Percentiles rank a stretch among this genome's conserved stretches.
Conservation (phyloP, 192 early-diverging fungal genomes). For the Paraglomus brasilianum region DNA sequence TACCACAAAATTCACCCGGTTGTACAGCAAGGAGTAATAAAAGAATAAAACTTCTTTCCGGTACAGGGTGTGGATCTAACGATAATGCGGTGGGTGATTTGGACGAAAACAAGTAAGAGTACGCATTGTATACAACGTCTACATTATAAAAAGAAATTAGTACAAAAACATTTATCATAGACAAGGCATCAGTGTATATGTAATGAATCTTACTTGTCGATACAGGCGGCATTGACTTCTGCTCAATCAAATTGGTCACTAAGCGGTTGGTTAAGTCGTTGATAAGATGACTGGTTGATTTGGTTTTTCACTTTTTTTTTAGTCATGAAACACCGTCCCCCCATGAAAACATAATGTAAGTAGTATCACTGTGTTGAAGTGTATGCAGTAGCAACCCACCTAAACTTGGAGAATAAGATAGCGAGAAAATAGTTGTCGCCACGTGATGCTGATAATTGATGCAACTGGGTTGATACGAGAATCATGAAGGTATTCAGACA, state of each 20-base stretch:
- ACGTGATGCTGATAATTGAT: slow-evolving; percentile 37
- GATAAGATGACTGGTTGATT: neutral
- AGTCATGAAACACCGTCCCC: too few species aligned
- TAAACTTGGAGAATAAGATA: slow-evolving; percentile 57
- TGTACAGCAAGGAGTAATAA: slow-evolving; percentile 54
- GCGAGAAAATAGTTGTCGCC: slow-evolving; percentile 66
- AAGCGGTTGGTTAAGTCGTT: slow-evolving; percentile 28
- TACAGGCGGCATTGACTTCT: slow-evolving; percentile 44
- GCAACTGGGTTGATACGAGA: slow-evolving; percentile 62
- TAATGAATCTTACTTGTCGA: slow-evolving; percentile 42
- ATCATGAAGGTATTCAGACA: slow-evolving; percentile 61
- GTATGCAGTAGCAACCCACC: slow-evolving; percentile 36
- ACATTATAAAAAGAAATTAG: slow-evolving; percentile 24
- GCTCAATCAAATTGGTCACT: slow-evolving; percentile 53
- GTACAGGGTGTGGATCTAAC: slow-evolving; percentile 53
- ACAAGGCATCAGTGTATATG: slow-evolving; percentile 25
- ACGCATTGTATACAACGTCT: slow-evolving; percentile 66
- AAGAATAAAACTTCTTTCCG: slow-evolving; percentile 62
- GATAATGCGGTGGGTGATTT: slow-evolving; percentile 41
- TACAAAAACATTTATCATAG: slow-evolving; percentile 14
- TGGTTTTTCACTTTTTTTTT: too few species aligned
- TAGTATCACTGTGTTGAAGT: too few species aligned
- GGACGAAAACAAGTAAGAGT: slow-evolving; percentile 62
- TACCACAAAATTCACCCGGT: slow-evolving; percentile 33
- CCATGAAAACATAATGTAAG: too few species aligned